Evolutionary conservation across 2,329 filamentous ascomycete genomes (phyloP).

Genomic region (Ophiostoma montium): DNA sequence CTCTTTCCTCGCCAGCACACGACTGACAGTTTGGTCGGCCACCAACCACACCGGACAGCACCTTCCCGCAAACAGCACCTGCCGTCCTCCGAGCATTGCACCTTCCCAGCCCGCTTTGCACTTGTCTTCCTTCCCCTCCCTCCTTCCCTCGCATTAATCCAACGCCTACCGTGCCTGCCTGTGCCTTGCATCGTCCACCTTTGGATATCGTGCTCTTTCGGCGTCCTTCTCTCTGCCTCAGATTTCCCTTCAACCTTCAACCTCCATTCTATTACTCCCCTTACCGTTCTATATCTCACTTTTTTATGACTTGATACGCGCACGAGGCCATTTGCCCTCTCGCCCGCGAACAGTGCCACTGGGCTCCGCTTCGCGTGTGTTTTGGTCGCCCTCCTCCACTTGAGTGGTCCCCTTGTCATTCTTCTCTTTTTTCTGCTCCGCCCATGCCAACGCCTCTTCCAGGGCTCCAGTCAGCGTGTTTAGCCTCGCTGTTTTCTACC

Average conservation of each 20-base stretch:
- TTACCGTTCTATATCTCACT: not conserved
- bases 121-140: not conserved
- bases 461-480: conserved; percentile 5
- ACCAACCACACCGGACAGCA: not conserved
- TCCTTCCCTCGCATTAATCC: not conserved
- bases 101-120: not conserved
- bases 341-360: not conserved
- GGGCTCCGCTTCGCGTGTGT: conserved; percentile 8
- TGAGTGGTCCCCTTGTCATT: conserved; percentile 4
- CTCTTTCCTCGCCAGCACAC: not conserved
- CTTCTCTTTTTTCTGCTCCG: conserved; percentile 3
- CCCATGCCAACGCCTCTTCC: conserved; percentile 7
- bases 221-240: not conserved
- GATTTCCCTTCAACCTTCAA: not conserved
- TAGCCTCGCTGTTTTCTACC: not conserved
- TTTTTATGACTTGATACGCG: not conserved
- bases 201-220: not conserved
- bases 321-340: not conserved
- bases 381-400: conserved; percentile 2
- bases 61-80: not conserved
- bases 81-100: not conserved
- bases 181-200: not conserved
- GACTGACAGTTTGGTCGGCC: not conserved
- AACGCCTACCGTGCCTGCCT: not conserved
- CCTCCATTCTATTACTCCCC: not conserved